Percentiles rank a stretch among this genome's conserved stretches.
Evolutionary conservation across 495 filamentous ascomycete genomes (phyloP).

Genomic region (Paragyromitra xinjiangensis): DNA sequence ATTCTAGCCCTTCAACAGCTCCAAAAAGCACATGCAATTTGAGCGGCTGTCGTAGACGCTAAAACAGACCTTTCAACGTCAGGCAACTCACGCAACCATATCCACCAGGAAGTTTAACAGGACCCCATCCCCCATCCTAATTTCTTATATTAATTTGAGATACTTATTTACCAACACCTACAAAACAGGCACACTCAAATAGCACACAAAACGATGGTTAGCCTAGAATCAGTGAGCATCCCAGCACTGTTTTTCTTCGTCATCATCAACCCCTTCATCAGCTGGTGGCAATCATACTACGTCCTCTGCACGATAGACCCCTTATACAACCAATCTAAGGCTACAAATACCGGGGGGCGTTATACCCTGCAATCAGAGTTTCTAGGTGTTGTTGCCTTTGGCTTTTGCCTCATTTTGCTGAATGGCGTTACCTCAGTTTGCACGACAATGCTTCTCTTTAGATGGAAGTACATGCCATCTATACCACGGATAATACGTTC

Average conservation of each 20-base stretch:
- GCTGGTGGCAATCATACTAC: slow-evolving; percentile 11
- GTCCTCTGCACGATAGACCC: slow-evolving; percentile 9
- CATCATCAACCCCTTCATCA: slow-evolving; percentile 1
- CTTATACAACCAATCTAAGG: slow-evolving; percentile 5
- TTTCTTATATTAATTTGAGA: background rate
- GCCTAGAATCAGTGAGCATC: background rate
- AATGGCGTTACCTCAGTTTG: background rate
- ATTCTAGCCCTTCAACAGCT: too few species aligned
- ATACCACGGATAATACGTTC: background rate
- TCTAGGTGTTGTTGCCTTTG: background rate
- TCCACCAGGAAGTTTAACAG: background rate
- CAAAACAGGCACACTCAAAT: background rate
- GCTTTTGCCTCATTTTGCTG: background rate
- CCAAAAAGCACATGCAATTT: too few species aligned
- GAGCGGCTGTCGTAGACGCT: too few species aligned
- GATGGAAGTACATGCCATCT: background rate
- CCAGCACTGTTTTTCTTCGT: background rate
- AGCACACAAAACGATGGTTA: background rate
- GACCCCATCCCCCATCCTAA: background rate
- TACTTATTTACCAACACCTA: background rate
- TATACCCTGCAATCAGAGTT: background rate
- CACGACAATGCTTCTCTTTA: background rate
- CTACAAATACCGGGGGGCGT: background rate
- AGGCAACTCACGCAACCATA: background rate
- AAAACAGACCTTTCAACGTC: background rate